Conservation (phyloP, 2,329 filamentous ascomycete genomes). For the Pseudogymnoascus sp. region DNA sequence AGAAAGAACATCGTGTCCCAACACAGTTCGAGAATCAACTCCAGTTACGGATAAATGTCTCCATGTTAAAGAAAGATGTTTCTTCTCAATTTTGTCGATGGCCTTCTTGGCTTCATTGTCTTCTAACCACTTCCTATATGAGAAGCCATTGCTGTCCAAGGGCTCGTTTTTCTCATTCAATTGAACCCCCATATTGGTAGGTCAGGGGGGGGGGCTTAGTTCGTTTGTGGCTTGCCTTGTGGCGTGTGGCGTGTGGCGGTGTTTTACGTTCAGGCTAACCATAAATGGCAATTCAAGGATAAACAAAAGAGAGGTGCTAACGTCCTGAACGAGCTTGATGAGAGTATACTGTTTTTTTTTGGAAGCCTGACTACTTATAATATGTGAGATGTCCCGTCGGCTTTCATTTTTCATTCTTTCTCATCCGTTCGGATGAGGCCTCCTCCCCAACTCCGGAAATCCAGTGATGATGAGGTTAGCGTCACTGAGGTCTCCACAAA, state of each 20-base stretch:
- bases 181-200: background rate
- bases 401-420: background rate
- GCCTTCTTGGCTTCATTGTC: conserved; percentile 8
- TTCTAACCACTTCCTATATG: conserved; percentile 9
- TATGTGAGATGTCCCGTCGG: background rate
- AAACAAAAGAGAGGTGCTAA: background rate
- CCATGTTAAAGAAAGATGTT: conserved; percentile 13
- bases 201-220: background rate
- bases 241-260: background rate
- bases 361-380: background rate
- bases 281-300: background rate
- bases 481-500: background rate
- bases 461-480: conserved; percentile 5
- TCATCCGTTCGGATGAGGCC: conserved; percentile 6
- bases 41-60: conserved; percentile 4
- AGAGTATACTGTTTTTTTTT: background rate
- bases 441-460: background rate
- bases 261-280: background rate
- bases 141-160: background rate
- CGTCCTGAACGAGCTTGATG: background rate
- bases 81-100: conserved; percentile 9
- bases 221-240: background rate
- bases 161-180: background rate
- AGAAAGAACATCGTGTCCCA: conserved; percentile 11
- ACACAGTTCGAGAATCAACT: conserved; percentile 12